phyloP scores from a whole-genome alignment of 768 basidiomycete species.

The Hirschioporus abietinus region DNA sequence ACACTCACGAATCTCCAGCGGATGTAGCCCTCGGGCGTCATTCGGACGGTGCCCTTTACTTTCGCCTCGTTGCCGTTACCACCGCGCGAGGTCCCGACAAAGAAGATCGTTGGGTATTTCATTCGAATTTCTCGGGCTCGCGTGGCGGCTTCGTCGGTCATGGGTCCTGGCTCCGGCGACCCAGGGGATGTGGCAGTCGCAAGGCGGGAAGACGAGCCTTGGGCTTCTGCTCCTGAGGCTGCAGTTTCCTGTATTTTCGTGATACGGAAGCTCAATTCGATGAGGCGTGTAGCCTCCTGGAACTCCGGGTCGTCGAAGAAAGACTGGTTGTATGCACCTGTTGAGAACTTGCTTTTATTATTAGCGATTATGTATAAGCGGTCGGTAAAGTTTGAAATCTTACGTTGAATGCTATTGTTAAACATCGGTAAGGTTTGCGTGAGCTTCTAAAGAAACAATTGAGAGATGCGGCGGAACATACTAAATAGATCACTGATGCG shows the following conservation, averaged over 20 bases:
- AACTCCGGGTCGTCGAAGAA: conserved; percentile 53
- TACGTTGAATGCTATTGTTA: conserved; percentile 24
- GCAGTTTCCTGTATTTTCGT: conserved; percentile 27
- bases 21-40: conserved; percentile 40
- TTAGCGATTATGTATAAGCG: conserved; percentile 10
- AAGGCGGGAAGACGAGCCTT: conserved; percentile 3
- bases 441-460: conserved; percentile 6
- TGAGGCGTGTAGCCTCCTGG: conserved; percentile 59
- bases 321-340: conserved; percentile 32
- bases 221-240: conserved; percentile 14
- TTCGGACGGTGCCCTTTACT: conserved; percentile 45
- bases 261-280: conserved; percentile 50
- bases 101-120: conserved; percentile 40
- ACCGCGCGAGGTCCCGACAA: conserved; percentile 40
- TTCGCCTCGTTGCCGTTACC: conserved; percentile 35
- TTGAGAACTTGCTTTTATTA: conserved; percentile 10
- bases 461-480: conserved; percentile 19
- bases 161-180: conserved; percentile 17
- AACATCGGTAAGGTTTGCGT: conserved; percentile 12
- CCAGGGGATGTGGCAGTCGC: conserved; percentile 16
- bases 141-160: conserved; percentile 9
- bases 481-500: conserved; percentile 38
- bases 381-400: conserved; percentile 7
- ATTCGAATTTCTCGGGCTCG: conserved; percentile 2
- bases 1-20: conserved; percentile 58